Conservation (phyloP, 2,329 filamentous ascomycete genomes). For the Pezicula radicicola region DNA sequence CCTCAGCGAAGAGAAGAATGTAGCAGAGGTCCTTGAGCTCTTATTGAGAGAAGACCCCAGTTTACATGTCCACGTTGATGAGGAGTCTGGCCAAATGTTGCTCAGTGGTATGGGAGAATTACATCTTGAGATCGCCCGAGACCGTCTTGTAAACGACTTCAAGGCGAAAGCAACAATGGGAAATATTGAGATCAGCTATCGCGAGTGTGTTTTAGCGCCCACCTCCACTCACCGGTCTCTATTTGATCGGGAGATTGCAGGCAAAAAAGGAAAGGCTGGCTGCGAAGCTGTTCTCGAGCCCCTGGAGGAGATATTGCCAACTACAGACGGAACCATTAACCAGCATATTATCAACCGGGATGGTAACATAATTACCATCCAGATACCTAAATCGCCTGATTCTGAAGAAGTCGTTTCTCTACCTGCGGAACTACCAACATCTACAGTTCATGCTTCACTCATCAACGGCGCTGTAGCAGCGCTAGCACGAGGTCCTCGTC, state of each 20-base stretch:
- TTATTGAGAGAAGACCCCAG: constrained; percentile 91
- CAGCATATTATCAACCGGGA: constrained; percentile 53
- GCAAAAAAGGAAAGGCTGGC: constrained; percentile 73
- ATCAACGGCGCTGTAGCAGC: constrained; percentile 81
- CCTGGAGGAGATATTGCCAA: constrained; percentile 39
- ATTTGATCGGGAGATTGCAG: constrained; percentile 78
- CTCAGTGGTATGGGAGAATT: constrained; percentile 95
- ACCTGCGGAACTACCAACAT: constrained; percentile 48
- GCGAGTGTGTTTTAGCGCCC: constrained; percentile 68
- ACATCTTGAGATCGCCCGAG: constrained; percentile 88
- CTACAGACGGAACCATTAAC: constrained; percentile 41
- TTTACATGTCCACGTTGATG: constrained; percentile 77
- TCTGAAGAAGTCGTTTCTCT: constrained; percentile 37
- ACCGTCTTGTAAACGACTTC: constrained; percentile 84
- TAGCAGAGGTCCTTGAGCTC: constrained; percentile 72
- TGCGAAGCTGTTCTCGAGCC: constrained; percentile 70
- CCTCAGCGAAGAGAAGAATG: constrained; percentile 73
- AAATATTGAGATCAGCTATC: constrained; percentile 91
- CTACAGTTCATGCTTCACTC: constrained; percentile 51
- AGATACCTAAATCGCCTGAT: constrained; percentile 42
- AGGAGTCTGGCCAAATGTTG: constrained; percentile 90
- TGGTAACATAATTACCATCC: constrained; percentile 66
- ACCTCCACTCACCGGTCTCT: constrained; percentile 56
- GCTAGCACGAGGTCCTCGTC: constrained; percentile 78
- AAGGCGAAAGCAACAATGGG: constrained; percentile 85